Evolutionary conservation across 495 filamentous ascomycete genomes (phyloP), one percentile per base, ranked within the genome.

Genomic region (Geopyxis carbonaria): DNA sequence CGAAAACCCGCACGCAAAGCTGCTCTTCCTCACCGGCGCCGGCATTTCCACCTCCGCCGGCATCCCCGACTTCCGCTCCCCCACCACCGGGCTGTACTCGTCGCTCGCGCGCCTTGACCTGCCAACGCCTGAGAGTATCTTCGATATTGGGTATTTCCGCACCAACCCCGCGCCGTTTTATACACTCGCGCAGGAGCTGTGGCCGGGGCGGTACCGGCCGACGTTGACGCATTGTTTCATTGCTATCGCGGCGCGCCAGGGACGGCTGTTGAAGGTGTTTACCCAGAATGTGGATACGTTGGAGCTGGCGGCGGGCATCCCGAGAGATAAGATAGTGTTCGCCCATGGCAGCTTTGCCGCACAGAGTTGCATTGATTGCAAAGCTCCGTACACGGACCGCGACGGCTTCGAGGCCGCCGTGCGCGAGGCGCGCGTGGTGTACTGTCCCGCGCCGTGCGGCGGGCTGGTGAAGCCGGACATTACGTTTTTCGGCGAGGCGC

Each of bases 381-480:
- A 73, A 42, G 60, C 58, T 1, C 52, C 61, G 8, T 94, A 73
- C 57, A 28, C 71, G 68, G 19, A 55, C n/a, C n/a, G n/a, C n/a
- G n/a, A n/a, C n/a, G n/a, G n/a, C n/a, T n/a, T 73, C 33, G 20
- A 75, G 91, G 1, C 81, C 89, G 7, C 59, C 63, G 43, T 93
- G 89, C 53, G 31, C 57, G n/a, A n/a, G 8, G 50, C 50, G 0
- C 35, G 54, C n/a, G n/a, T n/a, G n/a, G n/a, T n/a, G n/a, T n/a
- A n/a, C n/a, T n/a, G 8, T 39, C 30, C 16, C 30, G 36, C 30
- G 15, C 48, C 65, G 20, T 97, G 91, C 55, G 63, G 70, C 15
- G 87, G 86, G 0, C 57, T 92, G 4, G 83, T 95, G 34, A 95
- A 97, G 60, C 89, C 89, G 2, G 87, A 94, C 50, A 95, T 97